These are phyloP conservation scores for Gliomastix tumulicola DNA, from an alignment of 2,329 filamentous ascomycete genomes.

Conservation along the genomic window DNA sequence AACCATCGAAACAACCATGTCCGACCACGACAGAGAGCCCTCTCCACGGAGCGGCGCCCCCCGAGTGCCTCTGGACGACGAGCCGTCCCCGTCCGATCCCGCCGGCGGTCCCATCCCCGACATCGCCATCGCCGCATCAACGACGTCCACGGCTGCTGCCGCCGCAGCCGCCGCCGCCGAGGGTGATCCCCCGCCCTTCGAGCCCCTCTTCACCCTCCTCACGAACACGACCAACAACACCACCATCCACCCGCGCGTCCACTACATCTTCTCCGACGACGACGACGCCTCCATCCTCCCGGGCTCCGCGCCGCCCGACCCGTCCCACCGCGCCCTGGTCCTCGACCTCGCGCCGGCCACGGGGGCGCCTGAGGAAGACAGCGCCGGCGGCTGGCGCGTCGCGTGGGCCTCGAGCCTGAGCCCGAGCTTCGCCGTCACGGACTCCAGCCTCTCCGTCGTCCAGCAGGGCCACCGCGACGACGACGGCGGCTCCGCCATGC, in stretches of 20 bases:
- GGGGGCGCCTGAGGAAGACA: slow-evolving; percentile 9
- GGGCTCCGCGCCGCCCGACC: slow-evolving; percentile 5
- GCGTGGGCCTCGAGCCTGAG: slow-evolving; percentile 66
- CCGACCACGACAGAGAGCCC: slow-evolving; percentile 13
- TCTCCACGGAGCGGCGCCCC: too few relatives aligned
- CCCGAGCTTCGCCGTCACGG: slow-evolving; percentile 60
- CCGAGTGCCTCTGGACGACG: too few relatives aligned
- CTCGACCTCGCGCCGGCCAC: slow-evolving; percentile 41
- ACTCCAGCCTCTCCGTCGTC: slow-evolving; percentile 32
- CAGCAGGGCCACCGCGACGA: slow-evolving; percentile 27
- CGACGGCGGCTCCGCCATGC: slow-evolving; percentile 17
- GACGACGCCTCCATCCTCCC: slow-evolving; percentile 76
- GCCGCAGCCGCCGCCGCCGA: slow-evolving; percentile 9
- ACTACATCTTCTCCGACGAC: slow-evolving; percentile 92
- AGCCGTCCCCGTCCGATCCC: too few relatives aligned
- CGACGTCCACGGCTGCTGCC: slow-evolving; percentile 5
- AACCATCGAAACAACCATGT: slow-evolving; percentile 8
- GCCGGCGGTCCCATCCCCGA: slow-evolving; percentile 7
- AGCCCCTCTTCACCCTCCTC: slow-evolving; percentile 80
- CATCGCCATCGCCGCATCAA: background rate
- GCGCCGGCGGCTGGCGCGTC: slow-evolving; percentile 44
- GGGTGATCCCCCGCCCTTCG: slow-evolving; percentile 43
- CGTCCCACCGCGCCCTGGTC: slow-evolving; percentile 38
- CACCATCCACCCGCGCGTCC: slow-evolving; percentile 76
- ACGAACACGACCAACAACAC: slow-evolving; percentile 67